These are phyloP conservation scores for Linderniella brevidens DNA, from an alignment of 257 asterid genomes.

Conservation along the genomic window DNA sequence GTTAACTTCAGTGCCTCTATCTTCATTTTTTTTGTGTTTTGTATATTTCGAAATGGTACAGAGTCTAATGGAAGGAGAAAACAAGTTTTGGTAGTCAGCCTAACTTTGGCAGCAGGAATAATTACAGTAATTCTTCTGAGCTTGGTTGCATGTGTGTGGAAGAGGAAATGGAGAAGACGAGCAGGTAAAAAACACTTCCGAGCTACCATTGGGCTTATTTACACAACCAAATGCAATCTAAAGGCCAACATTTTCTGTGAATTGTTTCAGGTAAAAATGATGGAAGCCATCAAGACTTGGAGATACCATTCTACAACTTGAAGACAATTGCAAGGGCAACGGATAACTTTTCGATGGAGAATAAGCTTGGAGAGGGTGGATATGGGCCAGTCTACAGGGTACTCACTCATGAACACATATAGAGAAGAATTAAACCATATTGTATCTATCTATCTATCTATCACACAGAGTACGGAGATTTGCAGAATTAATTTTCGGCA, in stretches of 20 bases:
- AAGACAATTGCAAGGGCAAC: conserved; percentile 12
- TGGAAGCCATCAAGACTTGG: conserved; percentile 8
- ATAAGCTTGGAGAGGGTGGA: conserved; percentile 19
- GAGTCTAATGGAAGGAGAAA: conserved; percentile 3
- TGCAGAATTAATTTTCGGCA: too few species aligned
- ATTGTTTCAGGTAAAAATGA: background rate
- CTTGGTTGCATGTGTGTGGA: conserved; percentile 4
- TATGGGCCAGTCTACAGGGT: conserved; percentile 20
- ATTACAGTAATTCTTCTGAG: conserved; percentile 2
- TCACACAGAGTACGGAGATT: too few species aligned
- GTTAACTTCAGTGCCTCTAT: background rate
- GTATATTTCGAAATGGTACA: background rate
- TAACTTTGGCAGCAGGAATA: conserved; percentile 2
- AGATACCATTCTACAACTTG: conserved; percentile 9
- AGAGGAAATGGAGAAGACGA: background rate
- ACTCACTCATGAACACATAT: background rate
- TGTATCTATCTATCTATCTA: too few species aligned
- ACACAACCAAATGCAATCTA: background rate
- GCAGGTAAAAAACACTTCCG: background rate
- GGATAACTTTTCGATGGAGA: conserved; percentile 9
- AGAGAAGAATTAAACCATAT: too few species aligned
- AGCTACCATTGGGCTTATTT: background rate
- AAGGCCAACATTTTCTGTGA: background rate
- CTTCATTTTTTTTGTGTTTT: background rate
- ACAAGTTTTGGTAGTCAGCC: background rate